A percentile compares a stretch with the other conserved stretches of the same genome.
These are phyloP conservation scores for Chlorella sp. DNA, from an alignment of 139 green algal genomes.

Conservation along the genomic window DNA sequence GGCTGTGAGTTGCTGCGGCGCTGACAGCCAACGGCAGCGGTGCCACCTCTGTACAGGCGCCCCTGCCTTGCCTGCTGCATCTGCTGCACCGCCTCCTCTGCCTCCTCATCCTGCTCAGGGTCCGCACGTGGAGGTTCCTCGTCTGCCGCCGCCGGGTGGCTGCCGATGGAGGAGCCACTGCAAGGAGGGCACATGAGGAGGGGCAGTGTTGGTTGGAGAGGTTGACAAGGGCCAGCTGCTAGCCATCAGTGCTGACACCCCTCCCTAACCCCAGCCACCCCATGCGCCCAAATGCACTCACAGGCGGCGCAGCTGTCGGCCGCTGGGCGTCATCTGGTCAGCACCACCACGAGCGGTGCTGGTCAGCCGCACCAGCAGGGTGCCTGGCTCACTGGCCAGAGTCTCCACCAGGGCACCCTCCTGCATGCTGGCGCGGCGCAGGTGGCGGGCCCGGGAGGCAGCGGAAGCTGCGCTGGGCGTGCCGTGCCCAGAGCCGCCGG, in stretches of 20 bases:
- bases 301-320: conserved; percentile 6
- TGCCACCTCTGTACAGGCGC: neutral
- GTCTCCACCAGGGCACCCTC: neutral
- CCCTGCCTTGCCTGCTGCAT: conserved; percentile 31
- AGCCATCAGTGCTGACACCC: neutral
- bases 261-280: too few species aligned
- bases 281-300: neutral
- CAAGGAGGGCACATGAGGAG: neutral
- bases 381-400: conserved; percentile 34
- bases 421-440: conserved; percentile 34
- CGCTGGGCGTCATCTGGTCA: neutral
- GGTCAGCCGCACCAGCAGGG: conserved; percentile 38
- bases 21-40: too few species aligned
- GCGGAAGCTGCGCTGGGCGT: neutral
- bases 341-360: neutral
- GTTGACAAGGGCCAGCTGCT: too few species aligned
- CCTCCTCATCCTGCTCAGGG: conserved; percentile 14
- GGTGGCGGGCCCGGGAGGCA: neutral
- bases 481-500: neutral
- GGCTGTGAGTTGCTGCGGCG: too few species aligned
- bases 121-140: neutral
- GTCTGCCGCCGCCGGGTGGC: neutral
- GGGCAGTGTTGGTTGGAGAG: neutral
- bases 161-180: conserved; percentile 14
- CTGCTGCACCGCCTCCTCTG: conserved; percentile 7